phyloP scores from a whole-genome alignment of 108 stramenopile species.

The Epithemia pelagica region DNA sequence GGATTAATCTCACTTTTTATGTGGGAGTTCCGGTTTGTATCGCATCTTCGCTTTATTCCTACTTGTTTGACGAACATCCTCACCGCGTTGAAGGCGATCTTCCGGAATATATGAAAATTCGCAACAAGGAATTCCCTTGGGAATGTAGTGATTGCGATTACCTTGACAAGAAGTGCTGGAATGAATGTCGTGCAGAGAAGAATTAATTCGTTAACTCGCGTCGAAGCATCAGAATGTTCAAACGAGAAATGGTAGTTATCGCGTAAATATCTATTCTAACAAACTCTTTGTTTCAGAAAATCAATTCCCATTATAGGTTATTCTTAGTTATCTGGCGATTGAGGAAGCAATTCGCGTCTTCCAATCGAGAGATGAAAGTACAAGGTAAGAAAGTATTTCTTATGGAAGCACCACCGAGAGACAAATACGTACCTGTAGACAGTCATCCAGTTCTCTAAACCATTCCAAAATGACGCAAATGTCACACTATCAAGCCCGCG shows the following conservation, averaged over 20 bases:
- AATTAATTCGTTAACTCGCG: neutral
- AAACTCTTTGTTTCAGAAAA: too few species aligned
- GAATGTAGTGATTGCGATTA: constrained; percentile 86
- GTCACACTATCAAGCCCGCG: constrained; percentile 78
- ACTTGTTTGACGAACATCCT: constrained; percentile 53
- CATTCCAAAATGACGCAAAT: constrained; percentile 82
- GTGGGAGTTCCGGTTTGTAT: constrained; percentile 60
- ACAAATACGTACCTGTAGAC: constrained; percentile 80
- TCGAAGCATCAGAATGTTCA: too few species aligned
- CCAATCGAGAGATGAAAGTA: too few species aligned
- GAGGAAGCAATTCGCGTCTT: neutral
- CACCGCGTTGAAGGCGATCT: constrained; percentile 54
- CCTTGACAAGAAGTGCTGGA: constrained; percentile 89
- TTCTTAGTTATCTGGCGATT: neutral
- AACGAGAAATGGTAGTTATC: too few species aligned
- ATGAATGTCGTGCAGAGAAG: constrained; percentile 89
- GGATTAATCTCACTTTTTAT: constrained; percentile 75
- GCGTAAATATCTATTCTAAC: too few species aligned
- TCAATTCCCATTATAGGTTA: neutral
- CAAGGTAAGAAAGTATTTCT: too few species aligned
- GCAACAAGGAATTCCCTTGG: constrained; percentile 94
- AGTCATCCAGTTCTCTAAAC: constrained; percentile 75
- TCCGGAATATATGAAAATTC: constrained; percentile 89
- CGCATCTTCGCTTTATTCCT: constrained; percentile 51
- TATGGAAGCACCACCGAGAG: too few species aligned